Evolutionary conservation across 495 filamentous ascomycete species (phyloP), one percentile per base, ranked within the genome.

Genomic region (Penicillium crystallinum): DNA sequence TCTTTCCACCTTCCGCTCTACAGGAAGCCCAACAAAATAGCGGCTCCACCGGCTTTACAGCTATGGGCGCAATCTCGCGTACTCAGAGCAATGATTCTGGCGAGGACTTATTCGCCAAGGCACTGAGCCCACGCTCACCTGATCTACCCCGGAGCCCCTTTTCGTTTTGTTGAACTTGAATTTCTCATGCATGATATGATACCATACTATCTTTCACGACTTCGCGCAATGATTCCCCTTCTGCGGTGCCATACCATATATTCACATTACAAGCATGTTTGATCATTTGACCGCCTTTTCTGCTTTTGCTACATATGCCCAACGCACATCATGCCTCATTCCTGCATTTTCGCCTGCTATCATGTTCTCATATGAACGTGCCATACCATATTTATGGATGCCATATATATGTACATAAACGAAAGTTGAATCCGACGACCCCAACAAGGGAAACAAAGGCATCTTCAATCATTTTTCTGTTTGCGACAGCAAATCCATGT

Each of bases 111-210:
- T 95, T 92, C 61, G 88, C 88, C 17, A 78, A 91, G 46, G 85
- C 87, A 15, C 79, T 95, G 75, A 88, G 85, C 55, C 88, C 88
- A 7, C 79, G 87, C 29, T 86, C 85, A 52, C 88, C 89, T 0
- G 88, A 91, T 59, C 86, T 90, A 61, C 79, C 76, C 36, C 83
- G 81, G 44, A 91, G 87, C 57, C 87, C 87, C 7, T 90, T 90
- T 59, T 79, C 75, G 10, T 80, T 81, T 54, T 66, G 68, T 54
- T 62, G 30, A 55, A 39, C 27, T 29, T 39, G 22, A 21, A 19
- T 33, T 36, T 40, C 22, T 34, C 23, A 30, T 57, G 37, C 45
- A 36, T 49, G 37, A 38, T 21, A n/a, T 42, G 21, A 38, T 29
- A 19, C n/a, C 36, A 37, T 14, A 38, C 30, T 33, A 46, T 34